A percentile compares a stretch with the other conserved stretches of the same genome.
Evolutionary conservation across 2,329 filamentous ascomycete genomes (phyloP).

Genomic region (Drechslerella stenobrocha): DNA sequence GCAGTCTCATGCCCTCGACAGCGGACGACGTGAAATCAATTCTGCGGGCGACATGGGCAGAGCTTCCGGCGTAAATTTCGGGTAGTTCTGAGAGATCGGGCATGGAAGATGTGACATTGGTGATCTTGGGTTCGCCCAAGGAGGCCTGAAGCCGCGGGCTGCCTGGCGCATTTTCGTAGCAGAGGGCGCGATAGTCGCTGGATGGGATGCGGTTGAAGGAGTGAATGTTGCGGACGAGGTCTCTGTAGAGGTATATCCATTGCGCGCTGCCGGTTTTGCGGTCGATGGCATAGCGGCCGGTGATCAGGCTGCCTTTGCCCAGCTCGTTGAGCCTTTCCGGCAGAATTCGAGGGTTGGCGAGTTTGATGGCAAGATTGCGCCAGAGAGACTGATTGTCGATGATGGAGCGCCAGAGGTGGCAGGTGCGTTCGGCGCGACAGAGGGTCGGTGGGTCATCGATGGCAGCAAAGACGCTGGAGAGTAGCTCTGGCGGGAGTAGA

Average conservation of each 20-base stretch:
- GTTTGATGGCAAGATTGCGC: conserved; percentile 29
- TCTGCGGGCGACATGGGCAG: conserved; percentile 24
- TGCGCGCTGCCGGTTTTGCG: neutral
- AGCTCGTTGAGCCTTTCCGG: conserved; percentile 37
- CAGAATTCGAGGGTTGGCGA: conserved; percentile 26
- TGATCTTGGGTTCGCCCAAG: conserved; percentile 1
- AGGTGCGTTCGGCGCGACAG: conserved; percentile 35
- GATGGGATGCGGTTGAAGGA: conserved; percentile 26
- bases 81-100: conserved; percentile 25
- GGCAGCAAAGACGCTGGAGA: conserved; percentile 34
- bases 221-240: conserved; percentile 36
- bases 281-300: conserved; percentile 21
- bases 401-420: conserved; percentile 33
- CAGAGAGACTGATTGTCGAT: conserved; percentile 41
- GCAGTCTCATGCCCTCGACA: conserved; percentile 35
- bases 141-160: neutral
- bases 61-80: neutral
- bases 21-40: conserved; percentile 36
- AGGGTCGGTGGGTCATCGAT: conserved; percentile 32
- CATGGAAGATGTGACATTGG: conserved; percentile 17
- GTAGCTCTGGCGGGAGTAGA: conserved; percentile 28
- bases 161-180: neutral
- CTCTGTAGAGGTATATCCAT: conserved; percentile 39
- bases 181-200: neutral
- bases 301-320: conserved; percentile 37